Evolutionary conservation across 208 protist genomes (phyloP), one percentile per base, ranked within the genome.

Genomic region (Leishmania martiniquensis): DNA sequence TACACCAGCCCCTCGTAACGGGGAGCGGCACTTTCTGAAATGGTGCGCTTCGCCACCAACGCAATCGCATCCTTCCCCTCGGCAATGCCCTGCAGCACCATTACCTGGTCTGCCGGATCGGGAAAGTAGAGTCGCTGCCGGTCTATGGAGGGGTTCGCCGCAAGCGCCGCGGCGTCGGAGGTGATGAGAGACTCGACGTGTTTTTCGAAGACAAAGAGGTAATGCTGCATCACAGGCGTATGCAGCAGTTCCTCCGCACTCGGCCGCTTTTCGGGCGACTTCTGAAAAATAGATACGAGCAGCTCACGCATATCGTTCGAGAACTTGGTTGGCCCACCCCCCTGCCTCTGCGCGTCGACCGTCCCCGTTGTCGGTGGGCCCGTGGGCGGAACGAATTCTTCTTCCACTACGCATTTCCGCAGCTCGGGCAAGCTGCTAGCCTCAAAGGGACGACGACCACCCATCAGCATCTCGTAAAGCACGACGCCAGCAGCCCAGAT

Each of bases 401-500:
- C 72, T 6, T 89, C 77, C 22, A 94, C 69, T 25, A 97, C 91
- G 55, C 81, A 76, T 44, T 81, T 78, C 52, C 84, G 84, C 75
- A 97, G 83, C 69, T 95, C 90, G 0, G 83, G 80, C 44, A 94
- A 72, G 20, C 82, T 85, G 47, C 82, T 70, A 32, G 87, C 94
- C 45, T 95, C 86, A 51, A 96, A 97, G 15, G 94, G 94, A 10
- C 91, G 86, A 2, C 85, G 78, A 51, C 86, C 88, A 59, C 89
- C 90, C 87, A 94, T 92, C 9, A 97, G 81, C 87, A 95, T 86
- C 76, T 97, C 92, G 73, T 94, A 96, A 15, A 97, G 85, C 42
- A 97, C 88, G 20, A 97, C 78, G 49, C 92, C 94, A 15, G 86
- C 86, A 2, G 94, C 92, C 94, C 94, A 97, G 42, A 97, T 87